These are phyloP conservation scores for Lactarius psammicola DNA, from an alignment of 768 basidiomycete species.

Conservation along the genomic window DNA sequence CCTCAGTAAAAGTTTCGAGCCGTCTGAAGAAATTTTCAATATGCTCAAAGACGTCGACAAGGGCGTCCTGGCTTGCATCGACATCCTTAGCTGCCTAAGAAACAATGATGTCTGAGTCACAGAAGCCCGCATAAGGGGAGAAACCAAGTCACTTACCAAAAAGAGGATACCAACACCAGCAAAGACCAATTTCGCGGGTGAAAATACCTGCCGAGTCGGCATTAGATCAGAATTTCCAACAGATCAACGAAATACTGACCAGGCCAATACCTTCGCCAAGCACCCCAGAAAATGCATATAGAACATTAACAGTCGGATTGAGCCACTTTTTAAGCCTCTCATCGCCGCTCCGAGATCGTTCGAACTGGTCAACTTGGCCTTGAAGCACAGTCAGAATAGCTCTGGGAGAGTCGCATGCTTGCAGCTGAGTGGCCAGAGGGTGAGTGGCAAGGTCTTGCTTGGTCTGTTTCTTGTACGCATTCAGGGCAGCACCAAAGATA, in stretches of 20 bases:
- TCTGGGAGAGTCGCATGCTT: neutral
- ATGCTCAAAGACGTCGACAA: slow-evolving; percentile 2
- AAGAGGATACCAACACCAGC: slow-evolving; percentile 8
- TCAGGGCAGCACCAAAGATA: neutral
- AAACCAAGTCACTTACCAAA: neutral
- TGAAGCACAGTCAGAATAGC: neutral
- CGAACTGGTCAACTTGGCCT: neutral
- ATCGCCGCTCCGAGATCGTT: neutral
- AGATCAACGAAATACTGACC: neutral
- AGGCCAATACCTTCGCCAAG: neutral
- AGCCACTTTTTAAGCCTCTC: neutral
- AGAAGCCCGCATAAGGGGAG: neutral
- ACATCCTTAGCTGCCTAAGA: slow-evolving; percentile 7
- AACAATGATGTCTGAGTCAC: neutral
- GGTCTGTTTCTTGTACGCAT: neutral
- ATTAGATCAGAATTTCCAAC: neutral
- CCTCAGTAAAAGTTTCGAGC: neutral
- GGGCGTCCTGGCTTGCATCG: neutral
- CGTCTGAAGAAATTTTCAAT: slow-evolving; percentile 9
- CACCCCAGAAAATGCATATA: neutral
- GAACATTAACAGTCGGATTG: neutral
- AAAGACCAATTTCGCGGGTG: slow-evolving; percentile 1
- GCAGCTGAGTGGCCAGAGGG: neutral
- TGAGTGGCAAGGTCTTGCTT: slow-evolving; percentile 5
- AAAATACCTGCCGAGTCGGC: neutral